Base-by-base conservation (phyloP, 345 rosid genomes). In the Ailanthus altissimus region DNA sequence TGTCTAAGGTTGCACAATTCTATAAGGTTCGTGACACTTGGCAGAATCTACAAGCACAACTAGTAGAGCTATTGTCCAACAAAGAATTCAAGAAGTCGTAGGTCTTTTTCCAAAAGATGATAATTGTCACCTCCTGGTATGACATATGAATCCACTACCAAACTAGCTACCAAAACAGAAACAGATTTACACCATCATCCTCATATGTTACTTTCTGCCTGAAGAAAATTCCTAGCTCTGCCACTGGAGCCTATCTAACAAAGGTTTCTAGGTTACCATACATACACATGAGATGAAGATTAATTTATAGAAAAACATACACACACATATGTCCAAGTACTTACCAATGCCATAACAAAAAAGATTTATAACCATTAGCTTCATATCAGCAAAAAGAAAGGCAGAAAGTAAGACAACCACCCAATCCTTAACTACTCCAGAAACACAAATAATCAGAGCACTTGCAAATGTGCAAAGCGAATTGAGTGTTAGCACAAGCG, bases 381-480 rank as follows among this genome's bases (percentile, higher is more conserved):
- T 92, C 36, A 97, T 92, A 75, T 95, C 99, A 0, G 97, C 98
- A 77, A 95, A 95, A 45, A 93, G 89, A 79, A 92, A 87, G 50
- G 99, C 97, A 70, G 99, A 95, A 63, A 95, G 80, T 83, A 93
- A 81, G 75, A 95, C 99, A 72, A 95, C 99, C 71, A 95, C 93
- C 99, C 99, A 95, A 75, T 95, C 99, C 90, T 95, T 95, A 86
- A 95, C 97, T 74, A 95, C 98, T 56, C 99, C 99, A 83, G 99
- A 98, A 46, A 95, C 99, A 59, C 99, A 97, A 77, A 95, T 95
- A 78, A 98, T 95, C 77, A 95, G 89, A 78, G 99, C 99, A 70
- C 99, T 95, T 28, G 98, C 98, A 58, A 95, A 95, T 67, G 99
- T 93, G 78, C 99, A 95, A 14, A 93, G 86, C 60, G 90, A 95